Base-by-base conservation (phyloP, 441 rosid species). In the Sinapis alba region DNA sequence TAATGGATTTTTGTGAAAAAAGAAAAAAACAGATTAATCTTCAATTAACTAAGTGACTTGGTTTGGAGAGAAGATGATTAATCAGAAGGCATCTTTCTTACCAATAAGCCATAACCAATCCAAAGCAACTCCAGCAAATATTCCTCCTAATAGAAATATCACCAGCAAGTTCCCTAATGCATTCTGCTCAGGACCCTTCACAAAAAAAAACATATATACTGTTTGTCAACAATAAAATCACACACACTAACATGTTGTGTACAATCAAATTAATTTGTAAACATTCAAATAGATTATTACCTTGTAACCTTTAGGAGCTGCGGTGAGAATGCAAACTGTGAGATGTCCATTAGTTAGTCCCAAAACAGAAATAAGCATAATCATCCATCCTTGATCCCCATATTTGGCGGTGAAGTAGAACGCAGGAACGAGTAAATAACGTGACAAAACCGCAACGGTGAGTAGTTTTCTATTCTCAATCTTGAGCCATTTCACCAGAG, bases 91-190 rank as follows among this genome's bases (percentile, higher is more conserved):
- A 66, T 76, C 23, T 5, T 81, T 80, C 57, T 88, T 90, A 10
- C 97, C 96, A 47, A 94, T 88, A 43, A 94, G 89, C 98, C 99
- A 92, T 73, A 94, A 72, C 98, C 98, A 94, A 67, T 85, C 99
- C 34, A 92, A 88, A 18, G 92, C 23, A 74, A 87, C 89, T 7
- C 99, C 98, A 1, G 89, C 76, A 80, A 88, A 84, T 71, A 88
- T 73, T 47, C 99, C 99, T 0, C 81, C 87, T 62, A 87, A 24
- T 4, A 89, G 63, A 71, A 83, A 92, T 6, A 89, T 58, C 50
- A 92, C 93, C 50, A 92, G 86, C 71, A 94, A 41, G 75, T 94
- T 94, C 8, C 98, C 97, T 68, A 94, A 69, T 0, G 97, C 97
- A 77, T 94, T 92, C 70, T 89, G 90, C 86, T 92, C 98, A 8